Percentiles rank a stretch among this genome's conserved stretches.
phyloP scores from a whole-genome alignment of 768 basidiomycete genomes.

The Russula emetica region DNA sequence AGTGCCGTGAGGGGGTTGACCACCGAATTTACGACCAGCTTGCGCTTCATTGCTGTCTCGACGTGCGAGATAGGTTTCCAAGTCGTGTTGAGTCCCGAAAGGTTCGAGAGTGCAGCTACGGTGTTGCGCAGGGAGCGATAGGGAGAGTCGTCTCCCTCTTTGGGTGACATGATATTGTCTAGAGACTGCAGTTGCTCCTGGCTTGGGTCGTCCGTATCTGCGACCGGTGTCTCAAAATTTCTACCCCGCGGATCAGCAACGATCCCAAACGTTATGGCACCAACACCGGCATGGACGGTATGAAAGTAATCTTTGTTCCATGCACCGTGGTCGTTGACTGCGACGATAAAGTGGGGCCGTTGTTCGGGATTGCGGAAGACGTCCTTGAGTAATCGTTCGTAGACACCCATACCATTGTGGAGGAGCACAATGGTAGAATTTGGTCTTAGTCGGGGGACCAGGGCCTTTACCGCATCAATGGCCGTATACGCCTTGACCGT shows the following conservation, averaged over 20 bases:
- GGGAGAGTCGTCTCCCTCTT: constrained; percentile 37
- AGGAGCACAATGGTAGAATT: constrained; percentile 85
- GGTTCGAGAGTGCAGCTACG: constrained; percentile 55
- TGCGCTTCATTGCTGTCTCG: constrained; percentile 67
- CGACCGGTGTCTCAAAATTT: constrained; percentile 56
- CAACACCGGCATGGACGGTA: constrained; percentile 67
- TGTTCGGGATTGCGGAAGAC: constrained; percentile 68
- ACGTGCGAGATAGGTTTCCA: constrained; percentile 67
- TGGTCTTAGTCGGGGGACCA: constrained; percentile 59
- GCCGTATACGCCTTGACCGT: constrained; percentile 75
- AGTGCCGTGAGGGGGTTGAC: constrained; percentile 87
- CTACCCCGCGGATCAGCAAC: constrained; percentile 61
- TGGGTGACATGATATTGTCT: constrained; percentile 46
- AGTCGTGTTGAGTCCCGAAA: constrained; percentile 52
- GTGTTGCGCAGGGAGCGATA: constrained; percentile 67
- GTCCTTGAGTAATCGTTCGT: constrained; percentile 63
- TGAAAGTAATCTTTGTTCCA: constrained; percentile 50
- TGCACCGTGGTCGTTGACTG: constrained; percentile 77
- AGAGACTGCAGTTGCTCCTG: constrained; percentile 45
- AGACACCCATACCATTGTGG: constrained; percentile 92
- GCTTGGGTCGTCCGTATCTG: constrained; percentile 35
- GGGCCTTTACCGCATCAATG: constrained; percentile 48
- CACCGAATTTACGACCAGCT: constrained; percentile 74
- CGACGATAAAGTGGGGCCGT: constrained; percentile 83
- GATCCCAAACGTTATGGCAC: constrained; percentile 73